Percentiles rank a stretch among this genome's conserved stretches.
Evolutionary conservation across 192 early-diverging fungal genomes (phyloP).

Genomic region (Physocladia obscura): DNA sequence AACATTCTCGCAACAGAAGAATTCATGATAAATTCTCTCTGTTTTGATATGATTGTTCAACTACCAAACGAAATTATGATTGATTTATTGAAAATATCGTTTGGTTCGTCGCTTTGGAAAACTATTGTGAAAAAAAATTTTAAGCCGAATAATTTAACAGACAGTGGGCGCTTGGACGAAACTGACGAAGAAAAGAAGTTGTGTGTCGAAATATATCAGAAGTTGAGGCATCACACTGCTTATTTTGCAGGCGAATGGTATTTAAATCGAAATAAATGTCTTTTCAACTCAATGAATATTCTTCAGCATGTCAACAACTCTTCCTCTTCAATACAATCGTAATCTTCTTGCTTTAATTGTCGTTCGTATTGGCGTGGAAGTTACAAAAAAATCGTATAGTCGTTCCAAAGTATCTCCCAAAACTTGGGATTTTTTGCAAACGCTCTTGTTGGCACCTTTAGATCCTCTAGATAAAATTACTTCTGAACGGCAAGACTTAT

Average conservation of each 20-base stretch:
- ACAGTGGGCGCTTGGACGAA: not conserved
- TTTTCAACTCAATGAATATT: not conserved
- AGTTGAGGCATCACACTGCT: constrained; percentile 8
- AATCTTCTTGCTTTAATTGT: constrained; percentile 16
- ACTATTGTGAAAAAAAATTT: not conserved
- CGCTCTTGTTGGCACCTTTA: not conserved
- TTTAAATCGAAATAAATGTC: not conserved
- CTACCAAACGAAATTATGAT: constrained; percentile 15
- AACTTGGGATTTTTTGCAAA: not conserved
- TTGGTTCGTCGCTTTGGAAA: not conserved
- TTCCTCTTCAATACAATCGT: constrained; percentile 13
- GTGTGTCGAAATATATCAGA: constrained; percentile 18
- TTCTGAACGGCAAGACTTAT: not conserved
- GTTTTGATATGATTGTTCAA: constrained; percentile 14
- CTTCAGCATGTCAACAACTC: constrained; percentile 20
- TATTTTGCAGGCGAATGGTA: constrained; percentile 19
- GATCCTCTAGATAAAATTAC: not conserved
- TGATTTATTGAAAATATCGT: constrained; percentile 3
- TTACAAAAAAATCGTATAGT: not conserved
- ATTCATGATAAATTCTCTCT: constrained; percentile 6
- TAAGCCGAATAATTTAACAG: not conserved
- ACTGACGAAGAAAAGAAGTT: not conserved
- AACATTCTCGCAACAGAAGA: constrained; percentile 21
- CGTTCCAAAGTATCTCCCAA: not conserved
- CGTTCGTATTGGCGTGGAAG: constrained; percentile 1